Conservation (phyloP, 371 early-diverging fungal genomes). For the Coemansia sp. region DNA sequence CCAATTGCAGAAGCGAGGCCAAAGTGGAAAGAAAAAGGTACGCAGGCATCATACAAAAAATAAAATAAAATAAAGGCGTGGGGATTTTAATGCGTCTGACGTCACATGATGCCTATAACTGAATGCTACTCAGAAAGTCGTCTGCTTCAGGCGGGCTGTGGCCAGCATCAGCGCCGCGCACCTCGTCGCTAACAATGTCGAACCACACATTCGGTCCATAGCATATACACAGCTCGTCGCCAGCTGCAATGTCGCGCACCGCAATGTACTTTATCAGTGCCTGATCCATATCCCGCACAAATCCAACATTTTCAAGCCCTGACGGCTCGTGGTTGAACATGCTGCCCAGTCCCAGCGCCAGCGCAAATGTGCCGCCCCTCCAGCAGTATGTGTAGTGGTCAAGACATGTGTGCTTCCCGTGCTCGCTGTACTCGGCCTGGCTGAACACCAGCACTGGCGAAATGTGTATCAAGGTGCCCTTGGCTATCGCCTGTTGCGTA, state of each 20-base stretch:
- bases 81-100: neutral
- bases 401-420: conserved; percentile 62
- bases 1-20: conserved; percentile 1
- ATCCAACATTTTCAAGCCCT: conserved; percentile 59
- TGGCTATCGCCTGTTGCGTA: conserved; percentile 50
- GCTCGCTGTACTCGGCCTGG: conserved; percentile 58
- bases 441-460: conserved; percentile 64
- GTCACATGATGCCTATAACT: conserved; percentile 8
- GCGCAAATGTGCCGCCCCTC: conserved; percentile 61
- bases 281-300: conserved; percentile 60
- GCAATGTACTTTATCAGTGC: conserved; percentile 62
- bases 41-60: neutral
- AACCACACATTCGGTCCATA: conserved; percentile 73
- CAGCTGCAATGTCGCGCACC: conserved; percentile 56
- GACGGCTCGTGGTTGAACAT: conserved; percentile 68
- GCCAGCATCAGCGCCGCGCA: neutral
- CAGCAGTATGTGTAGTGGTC: conserved; percentile 74
- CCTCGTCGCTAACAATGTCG: conserved; percentile 38
- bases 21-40: conserved; percentile 4
- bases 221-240: conserved; percentile 68
- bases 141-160: neutral
- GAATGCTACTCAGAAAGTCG: conserved; percentile 19
- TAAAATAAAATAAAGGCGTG: neutral
- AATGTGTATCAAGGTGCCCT: conserved; percentile 60
- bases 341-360: conserved; percentile 69